These are phyloP conservation scores for Daldinia concentrica DNA, from an alignment of 495 filamentous ascomycete genomes.

Conservation along the genomic window DNA sequence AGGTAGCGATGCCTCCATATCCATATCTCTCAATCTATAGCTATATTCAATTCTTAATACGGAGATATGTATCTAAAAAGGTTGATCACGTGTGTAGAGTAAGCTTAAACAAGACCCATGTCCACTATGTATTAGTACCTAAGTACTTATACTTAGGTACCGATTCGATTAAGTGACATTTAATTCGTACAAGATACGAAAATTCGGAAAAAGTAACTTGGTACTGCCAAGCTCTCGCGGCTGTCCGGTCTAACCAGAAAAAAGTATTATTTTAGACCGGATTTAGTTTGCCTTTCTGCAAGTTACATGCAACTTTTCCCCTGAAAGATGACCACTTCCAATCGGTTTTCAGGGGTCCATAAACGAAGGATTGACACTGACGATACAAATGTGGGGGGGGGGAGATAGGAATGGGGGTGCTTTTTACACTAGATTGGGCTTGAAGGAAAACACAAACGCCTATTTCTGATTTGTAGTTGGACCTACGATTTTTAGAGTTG, in stretches of 20 bases:
- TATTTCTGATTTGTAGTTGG: neutral
- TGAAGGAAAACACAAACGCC: neutral
- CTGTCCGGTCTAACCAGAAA: no score
- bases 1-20: neutral
- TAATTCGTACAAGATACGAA: neutral
- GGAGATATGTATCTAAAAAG: neutral
- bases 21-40: no score
- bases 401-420: no score
- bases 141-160: no score
- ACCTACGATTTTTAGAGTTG: slow-evolving; percentile 32
- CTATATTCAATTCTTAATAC: neutral
- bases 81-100: neutral
- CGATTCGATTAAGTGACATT: neutral
- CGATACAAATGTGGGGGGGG: slow-evolving; percentile 41
- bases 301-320: slow-evolving; percentile 14
- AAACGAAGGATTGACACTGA: slow-evolving; percentile 25
- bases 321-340: slow-evolving; percentile 7
- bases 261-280: no score
- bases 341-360: slow-evolving; percentile 10
- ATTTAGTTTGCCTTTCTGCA: neutral
- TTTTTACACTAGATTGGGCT: neutral
- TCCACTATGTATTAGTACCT: neutral
- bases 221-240: neutral
- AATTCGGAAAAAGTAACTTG: neutral
- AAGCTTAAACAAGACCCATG: neutral